These are phyloP conservation scores for Leucoagaricus sp. DNA, from an alignment of 1,284 basidiomycete genomes.

Conservation along the genomic window DNA sequence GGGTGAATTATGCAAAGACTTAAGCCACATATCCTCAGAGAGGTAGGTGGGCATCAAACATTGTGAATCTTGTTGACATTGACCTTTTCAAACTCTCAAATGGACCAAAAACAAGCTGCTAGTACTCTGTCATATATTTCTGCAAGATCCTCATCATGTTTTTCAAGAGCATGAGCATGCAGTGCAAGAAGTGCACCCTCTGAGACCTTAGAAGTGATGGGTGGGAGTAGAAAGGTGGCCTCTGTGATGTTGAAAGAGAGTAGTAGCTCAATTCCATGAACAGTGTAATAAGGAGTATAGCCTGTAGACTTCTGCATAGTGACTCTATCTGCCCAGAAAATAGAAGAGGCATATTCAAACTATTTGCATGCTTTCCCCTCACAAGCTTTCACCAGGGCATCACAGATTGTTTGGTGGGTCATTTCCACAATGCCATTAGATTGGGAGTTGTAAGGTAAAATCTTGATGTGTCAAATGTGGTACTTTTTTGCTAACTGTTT, in stretches of 20 bases:
- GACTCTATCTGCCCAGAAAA: conserved; percentile 43
- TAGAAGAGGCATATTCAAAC: conserved; percentile 26
- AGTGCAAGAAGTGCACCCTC: conserved; percentile 31
- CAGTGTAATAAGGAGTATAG: conserved; percentile 37
- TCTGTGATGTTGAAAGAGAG: conserved; percentile 40
- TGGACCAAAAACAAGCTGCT: conserved; percentile 16
- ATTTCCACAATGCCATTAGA: too few species aligned
- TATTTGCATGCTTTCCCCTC: conserved; percentile 34
- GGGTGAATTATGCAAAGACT: too few species aligned
- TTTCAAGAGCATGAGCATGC: conserved; percentile 28
- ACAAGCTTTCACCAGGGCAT: too few species aligned
- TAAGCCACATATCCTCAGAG: too few species aligned
- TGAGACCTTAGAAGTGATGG: conserved; percentile 22
- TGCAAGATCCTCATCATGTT: conserved; percentile 21
- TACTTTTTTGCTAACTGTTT: too few species aligned
- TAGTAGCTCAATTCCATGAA: conserved; percentile 36
- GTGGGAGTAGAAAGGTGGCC: conserved; percentile 34
- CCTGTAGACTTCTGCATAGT: conserved; percentile 30
- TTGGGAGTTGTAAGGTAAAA: too few species aligned
- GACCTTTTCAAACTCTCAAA: conserved; percentile 23
- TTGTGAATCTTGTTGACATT: conserved; percentile 26
- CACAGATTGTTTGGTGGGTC: too few species aligned
- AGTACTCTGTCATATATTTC: conserved; percentile 8
- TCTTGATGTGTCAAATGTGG: too few species aligned
- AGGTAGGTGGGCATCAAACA: conserved; percentile 34